These are phyloP conservation scores for Rhododendron mucronatum DNA, from an alignment of 148 eudicot species.

Conservation along the genomic window DNA sequence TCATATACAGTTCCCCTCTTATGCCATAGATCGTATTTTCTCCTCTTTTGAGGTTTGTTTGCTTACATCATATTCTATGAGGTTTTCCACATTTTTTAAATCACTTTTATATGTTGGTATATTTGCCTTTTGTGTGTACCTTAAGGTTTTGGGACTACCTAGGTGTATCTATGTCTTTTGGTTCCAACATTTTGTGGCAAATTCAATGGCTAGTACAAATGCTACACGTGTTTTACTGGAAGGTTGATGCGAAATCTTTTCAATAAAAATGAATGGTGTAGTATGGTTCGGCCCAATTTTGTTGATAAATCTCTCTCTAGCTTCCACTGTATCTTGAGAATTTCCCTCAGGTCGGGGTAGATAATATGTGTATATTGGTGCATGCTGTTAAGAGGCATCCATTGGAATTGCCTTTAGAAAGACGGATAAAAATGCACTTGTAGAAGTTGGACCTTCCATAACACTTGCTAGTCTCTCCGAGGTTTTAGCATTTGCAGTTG, in stretches of 20 bases:
- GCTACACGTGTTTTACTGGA: neutral
- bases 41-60: neutral
- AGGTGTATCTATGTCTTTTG: neutral
- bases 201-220: neutral
- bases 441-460: conserved; percentile 97
- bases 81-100: neutral
- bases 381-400: conserved; percentile 92
- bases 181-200: neutral
- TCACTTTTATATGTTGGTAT: neutral
- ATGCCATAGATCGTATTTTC: neutral
- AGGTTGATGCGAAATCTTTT: neutral
- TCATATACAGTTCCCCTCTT: neutral
- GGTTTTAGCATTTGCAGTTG: conserved; percentile 96
- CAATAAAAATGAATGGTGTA: neutral
- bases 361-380: conserved; percentile 97
- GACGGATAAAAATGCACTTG: conserved; percentile 89
- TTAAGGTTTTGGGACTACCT: neutral
- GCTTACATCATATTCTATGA: neutral
- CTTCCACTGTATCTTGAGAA: neutral
- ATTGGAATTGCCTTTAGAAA: conserved; percentile 73
- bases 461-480: conserved; percentile 93
- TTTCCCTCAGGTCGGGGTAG: conserved; percentile 81
- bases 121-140: neutral
- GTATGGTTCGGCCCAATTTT: neutral
- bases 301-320: neutral